phyloP scores from a whole-genome alignment of 192 early-diverging fungal genomes.

The Linnemannia hyalina region DNA sequence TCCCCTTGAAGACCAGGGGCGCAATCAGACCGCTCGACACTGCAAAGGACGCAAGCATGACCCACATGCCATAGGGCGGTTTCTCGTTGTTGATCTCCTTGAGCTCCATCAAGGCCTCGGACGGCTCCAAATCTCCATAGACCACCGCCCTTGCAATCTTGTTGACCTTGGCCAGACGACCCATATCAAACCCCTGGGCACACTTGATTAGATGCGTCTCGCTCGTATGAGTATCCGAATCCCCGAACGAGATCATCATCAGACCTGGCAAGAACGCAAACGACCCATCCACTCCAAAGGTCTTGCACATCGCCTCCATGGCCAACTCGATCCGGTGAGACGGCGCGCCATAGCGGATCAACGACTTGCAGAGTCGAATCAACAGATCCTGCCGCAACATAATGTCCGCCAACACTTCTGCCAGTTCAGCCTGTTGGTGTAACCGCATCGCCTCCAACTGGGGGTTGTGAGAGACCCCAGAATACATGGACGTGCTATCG shows the following conservation, averaged over 20 bases:
- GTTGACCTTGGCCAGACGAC: slow-evolving; percentile 73
- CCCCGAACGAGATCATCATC: slow-evolving; percentile 82
- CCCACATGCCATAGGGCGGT: slow-evolving; percentile 70
- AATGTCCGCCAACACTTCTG: slow-evolving; percentile 48
- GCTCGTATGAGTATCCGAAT: slow-evolving; percentile 80
- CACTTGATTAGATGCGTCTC: slow-evolving; percentile 80
- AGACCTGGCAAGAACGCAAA: slow-evolving; percentile 77
- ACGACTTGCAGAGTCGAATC: slow-evolving; percentile 61
- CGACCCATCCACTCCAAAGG: slow-evolving; percentile 73
- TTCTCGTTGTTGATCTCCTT: slow-evolving; percentile 71
- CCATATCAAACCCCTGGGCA: slow-evolving; percentile 74
- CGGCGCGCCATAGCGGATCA: slow-evolving; percentile 65
- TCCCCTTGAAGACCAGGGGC: slow-evolving; percentile 77
- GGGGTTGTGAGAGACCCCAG: slow-evolving; percentile 20
- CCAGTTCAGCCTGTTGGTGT: slow-evolving; percentile 27
- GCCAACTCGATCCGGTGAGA: slow-evolving; percentile 64
- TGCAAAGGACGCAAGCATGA: slow-evolving; percentile 59
- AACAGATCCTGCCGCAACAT: slow-evolving; percentile 62
- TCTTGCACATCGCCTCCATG: slow-evolving; percentile 60
- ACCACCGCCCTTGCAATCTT: slow-evolving; percentile 67
- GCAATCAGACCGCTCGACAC: slow-evolving; percentile 70
- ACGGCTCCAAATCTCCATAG: slow-evolving; percentile 65
- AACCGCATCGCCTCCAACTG: slow-evolving; percentile 20
- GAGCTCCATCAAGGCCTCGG: slow-evolving; percentile 62
- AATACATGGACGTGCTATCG: slow-evolving; percentile 39